Base-by-base conservation (phyloP, 2,329 filamentous ascomycete genomes). In the Ophiostoma ips region DNA sequence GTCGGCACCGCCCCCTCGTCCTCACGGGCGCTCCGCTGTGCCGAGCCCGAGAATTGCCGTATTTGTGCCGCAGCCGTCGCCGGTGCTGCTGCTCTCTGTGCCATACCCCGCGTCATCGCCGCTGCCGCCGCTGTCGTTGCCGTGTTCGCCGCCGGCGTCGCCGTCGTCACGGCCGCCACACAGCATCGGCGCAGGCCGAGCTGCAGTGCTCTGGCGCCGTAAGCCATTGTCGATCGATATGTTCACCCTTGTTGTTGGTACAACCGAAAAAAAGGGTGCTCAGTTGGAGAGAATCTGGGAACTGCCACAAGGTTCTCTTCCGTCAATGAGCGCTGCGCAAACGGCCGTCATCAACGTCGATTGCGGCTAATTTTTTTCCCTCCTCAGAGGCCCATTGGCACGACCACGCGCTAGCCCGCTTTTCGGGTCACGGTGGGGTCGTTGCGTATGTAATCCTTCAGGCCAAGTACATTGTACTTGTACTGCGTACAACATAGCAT, bases 161-260 rank as follows among this genome's bases (percentile, higher is more conserved):
- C 24, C n/a, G 43, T 46, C 31, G 35, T n/a, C 41, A 34, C 28
- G 12, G 33, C 33, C 19, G 56, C 46, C 24, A 51, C 53, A 49
- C 62, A 62, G 58, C 62, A 61, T 52, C 61, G 60, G 57, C 63
- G 65, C 52, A 66, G 57, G 55, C 62, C 64, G 49, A 67, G 59
- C 59, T 67, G 65, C 58, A 69, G 60, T 15, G 67, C 61, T 56
- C 63, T 64, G 55, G 66, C 62, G 52, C 64, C 62, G 52, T 65
- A 65, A 58, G 67, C 65, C 68, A 70, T 71, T 41, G 19, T 44
- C 24, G 28, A 18, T 43, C 5, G 43, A 10, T 5, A 28, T 46
- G 24, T 4, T 28, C 24, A 28, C 24, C n/a, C n/a, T n/a, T n/a
- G n/a, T n/a, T n/a, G n/a, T n/a, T n/a, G n/a, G n/a, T n/a, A n/a